These are phyloP conservation scores for Lactarius indigo DNA, from an alignment of 768 basidiomycete species.

Conservation along the genomic window DNA sequence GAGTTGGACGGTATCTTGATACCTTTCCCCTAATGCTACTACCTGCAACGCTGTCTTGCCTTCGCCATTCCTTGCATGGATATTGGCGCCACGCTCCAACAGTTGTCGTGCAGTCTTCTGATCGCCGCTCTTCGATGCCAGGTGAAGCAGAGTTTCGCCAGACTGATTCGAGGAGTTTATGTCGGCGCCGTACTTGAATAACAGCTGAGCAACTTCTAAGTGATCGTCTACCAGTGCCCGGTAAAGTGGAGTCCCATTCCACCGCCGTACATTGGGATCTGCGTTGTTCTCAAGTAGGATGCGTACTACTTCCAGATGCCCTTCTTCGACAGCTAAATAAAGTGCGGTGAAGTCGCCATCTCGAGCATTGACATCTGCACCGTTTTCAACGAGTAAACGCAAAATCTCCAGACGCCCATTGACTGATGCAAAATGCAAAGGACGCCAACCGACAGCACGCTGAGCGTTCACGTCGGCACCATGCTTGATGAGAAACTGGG, in stretches of 20 bases:
- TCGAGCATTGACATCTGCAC: background rate
- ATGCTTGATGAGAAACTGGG: background rate
- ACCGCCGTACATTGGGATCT: background rate
- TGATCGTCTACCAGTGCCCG: background rate
- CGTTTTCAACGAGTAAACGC: background rate
- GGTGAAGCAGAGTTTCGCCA: background rate
- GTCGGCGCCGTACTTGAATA: background rate
- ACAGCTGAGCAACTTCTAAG: background rate
- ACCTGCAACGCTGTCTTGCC: background rate
- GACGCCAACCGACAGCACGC: too few species aligned
- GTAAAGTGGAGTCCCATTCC: too few species aligned
- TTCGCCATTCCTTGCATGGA: background rate
- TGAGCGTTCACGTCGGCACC: background rate
- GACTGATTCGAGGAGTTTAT: background rate
- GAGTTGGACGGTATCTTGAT: background rate
- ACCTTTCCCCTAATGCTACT: fast-evolving
- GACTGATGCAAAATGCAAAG: too few species aligned
- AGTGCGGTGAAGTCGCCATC: background rate
- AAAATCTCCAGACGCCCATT: background rate
- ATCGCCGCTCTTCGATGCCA: background rate
- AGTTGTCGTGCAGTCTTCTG: background rate
- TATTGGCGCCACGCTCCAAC: background rate
- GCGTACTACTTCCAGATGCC: background rate
- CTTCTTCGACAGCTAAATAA: background rate
- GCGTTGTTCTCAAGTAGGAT: too few species aligned